Conservation (phyloP, 2,329 filamentous ascomycete species). For the Endocalyx cinctus region DNA sequence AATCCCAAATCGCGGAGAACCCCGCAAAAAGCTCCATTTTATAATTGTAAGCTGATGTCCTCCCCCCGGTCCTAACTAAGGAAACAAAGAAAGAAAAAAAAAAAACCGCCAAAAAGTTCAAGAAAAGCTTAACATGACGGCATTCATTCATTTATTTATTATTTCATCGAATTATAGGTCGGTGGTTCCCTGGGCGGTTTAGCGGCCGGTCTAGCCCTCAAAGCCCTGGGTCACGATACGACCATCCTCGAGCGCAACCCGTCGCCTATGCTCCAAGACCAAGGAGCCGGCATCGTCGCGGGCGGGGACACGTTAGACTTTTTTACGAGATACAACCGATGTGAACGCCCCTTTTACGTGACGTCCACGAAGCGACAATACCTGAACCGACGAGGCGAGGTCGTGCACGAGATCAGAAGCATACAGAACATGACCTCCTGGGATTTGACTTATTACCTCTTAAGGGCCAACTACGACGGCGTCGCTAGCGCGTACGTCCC, state of each 20-base stretch:
- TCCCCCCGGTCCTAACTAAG: too few species aligned
- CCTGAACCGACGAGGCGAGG: conserved; percentile 26
- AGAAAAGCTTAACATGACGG: too few species aligned
- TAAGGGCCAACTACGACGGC: conserved; percentile 41
- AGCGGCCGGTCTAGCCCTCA: conserved; percentile 34
- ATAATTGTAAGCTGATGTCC: too few species aligned
- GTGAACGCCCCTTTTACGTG: conserved; percentile 28
- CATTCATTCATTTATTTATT: too few species aligned
- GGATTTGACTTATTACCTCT: conserved; percentile 40
- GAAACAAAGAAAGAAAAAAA: too few species aligned
- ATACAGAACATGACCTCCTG: conserved; percentile 43
- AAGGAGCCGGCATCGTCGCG: conserved; percentile 44
- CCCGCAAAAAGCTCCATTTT: too few species aligned
- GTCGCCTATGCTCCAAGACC: conserved; percentile 38
- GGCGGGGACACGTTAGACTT: conserved; percentile 38
- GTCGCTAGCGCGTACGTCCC: conserved; percentile 26
- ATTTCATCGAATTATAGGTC: too few species aligned
- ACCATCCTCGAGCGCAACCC: conserved; percentile 41
- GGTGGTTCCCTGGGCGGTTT: conserved; percentile 39
- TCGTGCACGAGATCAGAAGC: conserved; percentile 28
- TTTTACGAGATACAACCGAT: conserved; percentile 35
- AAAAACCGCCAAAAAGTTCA: too few species aligned
- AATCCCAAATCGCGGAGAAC: too few species aligned
- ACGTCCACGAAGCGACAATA: conserved; percentile 28
- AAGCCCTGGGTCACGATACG: conserved; percentile 35